Conservation (phyloP, 176 grass and related monocot species). For the Lolium multiflorum region DNA sequence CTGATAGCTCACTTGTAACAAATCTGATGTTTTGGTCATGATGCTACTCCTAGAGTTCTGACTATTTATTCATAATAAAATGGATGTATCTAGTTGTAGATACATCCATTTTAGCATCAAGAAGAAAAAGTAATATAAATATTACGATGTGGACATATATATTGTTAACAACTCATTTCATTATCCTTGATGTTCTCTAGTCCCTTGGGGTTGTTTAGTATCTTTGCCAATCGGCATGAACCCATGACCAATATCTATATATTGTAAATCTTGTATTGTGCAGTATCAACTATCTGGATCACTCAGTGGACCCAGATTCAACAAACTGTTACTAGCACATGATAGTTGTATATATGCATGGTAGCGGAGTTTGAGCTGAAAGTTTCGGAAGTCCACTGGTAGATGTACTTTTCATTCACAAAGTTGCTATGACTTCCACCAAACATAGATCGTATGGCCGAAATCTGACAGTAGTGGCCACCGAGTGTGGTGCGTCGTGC, state of each 20-base stretch:
- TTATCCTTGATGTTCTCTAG: not conserved
- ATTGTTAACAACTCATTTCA: not conserved
- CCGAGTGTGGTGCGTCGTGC: not conserved
- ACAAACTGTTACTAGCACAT: not conserved
- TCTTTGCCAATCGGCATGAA: not conserved
- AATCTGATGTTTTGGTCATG: not conserved
- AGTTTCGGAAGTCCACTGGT: not conserved
- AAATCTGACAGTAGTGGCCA: not conserved
- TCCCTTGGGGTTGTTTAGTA: not conserved
- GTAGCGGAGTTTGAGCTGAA: not conserved
- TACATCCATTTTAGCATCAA: too few species aligned
- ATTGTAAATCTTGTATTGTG: not conserved
- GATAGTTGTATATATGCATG: not conserved
- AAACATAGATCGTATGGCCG: not conserved
- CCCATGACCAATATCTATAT: too few species aligned
- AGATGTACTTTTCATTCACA: not conserved
- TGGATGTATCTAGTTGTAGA: too few species aligned
- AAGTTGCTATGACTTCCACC: not conserved
- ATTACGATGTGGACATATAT: not conserved
- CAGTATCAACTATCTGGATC: not conserved
- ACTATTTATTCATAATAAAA: too few species aligned
- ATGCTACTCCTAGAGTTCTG: not conserved
- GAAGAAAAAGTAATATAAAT: too few species aligned
- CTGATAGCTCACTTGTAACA: not conserved
- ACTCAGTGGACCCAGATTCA: not conserved